Evolutionary conservation across 805 yeast genomes (phyloP), one percentile per base, ranked within the genome.

Genomic region (Wickerhamiella slavikovae): DNA sequence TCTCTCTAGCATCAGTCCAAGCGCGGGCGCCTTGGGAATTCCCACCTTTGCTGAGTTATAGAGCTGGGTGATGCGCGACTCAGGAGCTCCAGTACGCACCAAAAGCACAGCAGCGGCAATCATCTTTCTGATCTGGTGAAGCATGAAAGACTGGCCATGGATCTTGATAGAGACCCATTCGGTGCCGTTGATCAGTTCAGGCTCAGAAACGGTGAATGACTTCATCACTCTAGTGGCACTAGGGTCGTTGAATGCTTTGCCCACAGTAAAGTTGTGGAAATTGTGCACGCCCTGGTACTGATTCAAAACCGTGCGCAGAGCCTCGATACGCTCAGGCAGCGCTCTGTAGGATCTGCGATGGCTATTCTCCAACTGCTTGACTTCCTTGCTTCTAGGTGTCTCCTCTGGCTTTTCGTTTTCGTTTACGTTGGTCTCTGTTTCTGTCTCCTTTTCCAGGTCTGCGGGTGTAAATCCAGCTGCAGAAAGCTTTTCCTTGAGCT

Each of bases 51-150:
- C 64, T 2, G 68, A 61, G 4, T 70, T 68, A 48, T 79, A 89
- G 3, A 93, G 77, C 43, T 79, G 78, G 6, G 57, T 47, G 37
- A 89, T 77, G 42, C 93, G 68, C 16, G 64, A 64, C 19, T 66
- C 46, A 3, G 95, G 93, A 45, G 83, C 70, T 8, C 93, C 89
- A 13, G 89, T 71, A 46, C 98, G 66, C 15, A 85, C 71, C 12
- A 77, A 68, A 33, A 85, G 59, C 0, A 83, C 68, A 1, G 92
- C 93, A 91, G 85, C 74, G 15, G 94, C 85, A 35, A 89, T 79
- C 96, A 89, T 89, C 49, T 89, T 89, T 49, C 98, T 71, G 47
- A 89, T 89, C 61, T 85, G 98, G 55, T 85, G 96, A 38, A 89
- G 62, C 96, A 89, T 89, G 53, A 89, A 89, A 3, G 94, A 79